Evolutionary conservation across 495 filamentous ascomycete species (phyloP).

Genomic region (Talaromyces liani): DNA sequence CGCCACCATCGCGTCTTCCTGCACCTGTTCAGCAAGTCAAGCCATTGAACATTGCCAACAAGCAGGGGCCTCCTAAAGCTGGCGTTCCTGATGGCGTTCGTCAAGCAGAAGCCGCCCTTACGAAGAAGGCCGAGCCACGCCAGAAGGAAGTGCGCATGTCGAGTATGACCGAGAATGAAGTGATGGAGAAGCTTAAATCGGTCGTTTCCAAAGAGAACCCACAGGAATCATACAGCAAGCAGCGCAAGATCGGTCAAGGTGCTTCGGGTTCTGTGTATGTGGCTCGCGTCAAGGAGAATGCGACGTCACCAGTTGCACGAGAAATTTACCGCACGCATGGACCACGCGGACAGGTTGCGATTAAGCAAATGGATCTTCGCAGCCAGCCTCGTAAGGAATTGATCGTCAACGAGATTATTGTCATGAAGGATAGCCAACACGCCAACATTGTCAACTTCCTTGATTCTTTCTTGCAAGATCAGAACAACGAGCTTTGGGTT

Average conservation of each 20-base stretch:
- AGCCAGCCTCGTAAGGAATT: conserved; percentile 97
- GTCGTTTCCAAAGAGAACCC: conserved; percentile 92
- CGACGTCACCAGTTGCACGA: conserved; percentile 56
- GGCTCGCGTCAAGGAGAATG: conserved; percentile 76
- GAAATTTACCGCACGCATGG: conserved; percentile 63
- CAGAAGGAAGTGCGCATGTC: conserved; percentile 95
- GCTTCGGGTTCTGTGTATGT: conserved; percentile 98
- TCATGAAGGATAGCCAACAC: conserved; percentile 98
- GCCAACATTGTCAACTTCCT: conserved; percentile 98
- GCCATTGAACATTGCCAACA: conserved; percentile 82
- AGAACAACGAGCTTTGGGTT: conserved; percentile 90
- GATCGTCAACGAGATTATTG: conserved; percentile 98
- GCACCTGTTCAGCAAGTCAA: conserved; percentile 67
- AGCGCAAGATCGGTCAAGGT: conserved; percentile 98
- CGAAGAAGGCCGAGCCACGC: conserved; percentile 63
- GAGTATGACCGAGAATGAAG: conserved; percentile 90
- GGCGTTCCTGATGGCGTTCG: conserved; percentile 56
- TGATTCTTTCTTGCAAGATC: conserved; percentile 91
- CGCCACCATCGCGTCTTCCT: conserved; percentile 47
- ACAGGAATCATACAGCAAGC: conserved; percentile 88
- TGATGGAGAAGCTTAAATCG: conserved; percentile 88
- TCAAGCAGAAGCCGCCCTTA: conserved; percentile 74
- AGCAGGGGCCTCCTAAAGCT: conserved; percentile 48
- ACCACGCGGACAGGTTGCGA: conserved; percentile 76
- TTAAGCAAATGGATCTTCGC: conserved; percentile 98